These are phyloP conservation scores for Ophiostoma australiae DNA, from an alignment of 2,329 filamentous ascomycete genomes.

Conservation along the genomic window DNA sequence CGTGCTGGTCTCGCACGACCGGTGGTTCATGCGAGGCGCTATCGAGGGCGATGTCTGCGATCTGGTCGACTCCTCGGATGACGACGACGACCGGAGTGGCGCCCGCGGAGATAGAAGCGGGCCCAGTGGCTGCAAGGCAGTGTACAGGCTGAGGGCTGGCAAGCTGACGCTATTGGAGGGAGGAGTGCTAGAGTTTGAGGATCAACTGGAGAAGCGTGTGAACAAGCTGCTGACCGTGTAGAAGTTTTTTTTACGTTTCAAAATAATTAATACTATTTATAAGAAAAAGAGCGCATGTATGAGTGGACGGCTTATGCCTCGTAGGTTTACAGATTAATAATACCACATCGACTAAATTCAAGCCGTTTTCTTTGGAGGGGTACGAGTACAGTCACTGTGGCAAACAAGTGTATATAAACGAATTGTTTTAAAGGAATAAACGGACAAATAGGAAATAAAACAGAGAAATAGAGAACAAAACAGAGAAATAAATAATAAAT, in stretches of 20 bases:
- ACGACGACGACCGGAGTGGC: neutral
- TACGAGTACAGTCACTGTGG: too few relatives aligned
- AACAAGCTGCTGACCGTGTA: neutral
- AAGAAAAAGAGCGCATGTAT: too few relatives aligned
- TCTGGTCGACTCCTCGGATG: neutral
- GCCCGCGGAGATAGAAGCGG: neutral
- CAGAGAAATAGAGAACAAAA: too few relatives aligned
- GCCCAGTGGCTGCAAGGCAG: neutral
- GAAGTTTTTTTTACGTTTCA: neutral
- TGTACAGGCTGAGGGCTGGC: neutral
- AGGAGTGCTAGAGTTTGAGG: neutral
- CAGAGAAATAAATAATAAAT: too few relatives aligned
- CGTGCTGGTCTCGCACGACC: conserved; percentile 56
- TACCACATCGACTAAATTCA: too few relatives aligned
- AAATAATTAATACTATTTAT: too few relatives aligned
- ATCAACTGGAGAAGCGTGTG: neutral
- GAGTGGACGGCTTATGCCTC: too few relatives aligned
- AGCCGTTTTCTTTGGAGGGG: too few relatives aligned
- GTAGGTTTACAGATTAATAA: too few relatives aligned
- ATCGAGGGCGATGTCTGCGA: conserved; percentile 54
- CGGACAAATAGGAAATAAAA: too few relatives aligned
- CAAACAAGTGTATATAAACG: too few relatives aligned
- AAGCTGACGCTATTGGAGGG: neutral
- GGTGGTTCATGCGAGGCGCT: conserved; percentile 72
- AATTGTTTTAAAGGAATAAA: too few relatives aligned